Base-by-base conservation (phyloP, 805 yeast species). In the Sporopachydermia lactativora region DNA sequence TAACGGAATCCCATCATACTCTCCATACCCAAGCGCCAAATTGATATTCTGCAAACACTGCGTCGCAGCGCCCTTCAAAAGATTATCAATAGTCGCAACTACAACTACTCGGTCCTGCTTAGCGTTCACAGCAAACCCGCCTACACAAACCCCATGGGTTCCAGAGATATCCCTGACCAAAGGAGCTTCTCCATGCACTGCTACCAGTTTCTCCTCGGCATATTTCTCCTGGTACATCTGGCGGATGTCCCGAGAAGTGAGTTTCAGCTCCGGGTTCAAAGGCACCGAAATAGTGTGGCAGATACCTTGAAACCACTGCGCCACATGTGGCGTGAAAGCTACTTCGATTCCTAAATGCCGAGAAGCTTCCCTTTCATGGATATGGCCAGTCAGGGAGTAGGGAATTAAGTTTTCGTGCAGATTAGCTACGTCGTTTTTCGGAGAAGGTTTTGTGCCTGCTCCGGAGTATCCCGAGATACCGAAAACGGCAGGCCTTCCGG, bases 391-490 rank as follows among this genome's bases (percentile, higher is more conserved):
- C 53, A 92, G 70, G 3, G 96, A 77, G 65, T 92, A 92, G 43
- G 99, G 97, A 53, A 92, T 83, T 57, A 92, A 66, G 64, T 92
- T 92, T 63, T 92, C 74, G 45, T 65, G 62, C 57, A 92, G 69
- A 54, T 77, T 68, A 43, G 75, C 68, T 39, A 81, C 65, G 58
- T 92, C 96, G 57, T 92, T 92, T 66, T 88, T 86, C 46, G 95
- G 95, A 11, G 95, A 83, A 43, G 98, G 98, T 64, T 94, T 92
- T 34, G 99, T 88, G 49, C 99, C 99, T 6, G 98, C 98, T 44
- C 99, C 99, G 8, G 98, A 92, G 60, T 89, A 92, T 39, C 99
- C 99, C 39, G 96, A 84, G 24, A 92, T 92, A 55, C 98, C 98
- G 57, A 92, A 92, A 8, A 89, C 70, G 3, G 85, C 66, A 40